Base-by-base conservation (phyloP, 345 rosid genomes). In the Capsella bursapastoris region DNA sequence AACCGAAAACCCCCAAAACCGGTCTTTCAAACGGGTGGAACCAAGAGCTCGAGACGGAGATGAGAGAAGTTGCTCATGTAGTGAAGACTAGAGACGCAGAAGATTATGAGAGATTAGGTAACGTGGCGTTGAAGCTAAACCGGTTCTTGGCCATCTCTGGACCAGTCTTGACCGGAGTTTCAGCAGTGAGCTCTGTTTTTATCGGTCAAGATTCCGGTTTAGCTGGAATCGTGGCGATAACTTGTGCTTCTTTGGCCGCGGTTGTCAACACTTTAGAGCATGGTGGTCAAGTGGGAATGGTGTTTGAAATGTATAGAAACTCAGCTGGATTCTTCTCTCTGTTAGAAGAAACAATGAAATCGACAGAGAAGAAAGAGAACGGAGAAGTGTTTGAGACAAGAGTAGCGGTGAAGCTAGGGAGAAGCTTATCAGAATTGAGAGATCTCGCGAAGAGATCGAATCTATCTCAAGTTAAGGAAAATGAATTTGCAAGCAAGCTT, bases 41-140 rank as follows among this genome's bases (percentile, higher is more conserved):
- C 38, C 51, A 57, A 7, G 79, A 76, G 7, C 70, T 74, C 2
- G 86, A 86, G 65, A 34, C 35, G 34, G 88, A 84, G 47, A 81
- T 84, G 85, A 78, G 51, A 66, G 84, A 81, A 16, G 66, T 86
- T 0, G 70, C 73, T 16, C 37, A 63, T 13, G 73, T 83, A 47
- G 52, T 84, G 52, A 85, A 83, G 76, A 83, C 27, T 22, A 82
- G 83, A 70, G 90, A 87, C 66, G 59, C 40, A 3, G 82, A 79
- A 43, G 90, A 85, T 3, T 87, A 83, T 60, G 64, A 61, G 13
- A 83, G 64, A 73, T 67, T 87, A 50, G 82, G 88, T 59, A 80
- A 78, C 67, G 35, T 64, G 52, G 77, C 56, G 0, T 31, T 82
- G 71, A 77, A 64, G 69, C 1, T 82, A 12, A 65, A 82, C 76